phyloP scores from a whole-genome alignment of 495 filamentous ascomycete genomes.

The Ascodesmis nigricans region DNA sequence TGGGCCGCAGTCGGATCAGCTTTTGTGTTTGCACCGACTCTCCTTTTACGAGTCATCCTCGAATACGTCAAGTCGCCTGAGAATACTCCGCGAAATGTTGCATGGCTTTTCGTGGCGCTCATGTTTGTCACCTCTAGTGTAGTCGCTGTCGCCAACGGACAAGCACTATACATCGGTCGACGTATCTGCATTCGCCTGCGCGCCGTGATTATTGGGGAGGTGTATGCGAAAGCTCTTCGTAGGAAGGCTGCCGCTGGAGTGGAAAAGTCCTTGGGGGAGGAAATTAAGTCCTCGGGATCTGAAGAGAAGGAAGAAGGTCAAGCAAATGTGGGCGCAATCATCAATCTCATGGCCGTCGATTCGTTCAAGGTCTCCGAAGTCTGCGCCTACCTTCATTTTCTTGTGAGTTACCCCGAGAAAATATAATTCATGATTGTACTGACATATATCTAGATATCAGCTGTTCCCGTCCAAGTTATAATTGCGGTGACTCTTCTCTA shows the following conservation, averaged over 20 bases:
- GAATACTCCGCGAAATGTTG: constrained; percentile 59
- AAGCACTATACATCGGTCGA: constrained; percentile 83
- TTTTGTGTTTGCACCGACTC: constrained; percentile 74
- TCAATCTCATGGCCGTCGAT: constrained; percentile 97
- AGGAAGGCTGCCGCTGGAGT: constrained; percentile 63
- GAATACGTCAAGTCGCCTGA: constrained; percentile 76
- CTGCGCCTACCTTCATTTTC: constrained; percentile 74
- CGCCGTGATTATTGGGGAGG: constrained; percentile 89
- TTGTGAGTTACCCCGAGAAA: constrained; percentile 25
- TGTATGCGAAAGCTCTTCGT: constrained; percentile 90
- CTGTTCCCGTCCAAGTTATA: constrained; percentile 60
- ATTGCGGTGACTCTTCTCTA: constrained; percentile 62
- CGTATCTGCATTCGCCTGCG: constrained; percentile 83
- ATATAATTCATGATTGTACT: neutral
- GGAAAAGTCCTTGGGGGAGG: constrained; percentile 40
- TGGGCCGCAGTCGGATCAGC: constrained; percentile 61
- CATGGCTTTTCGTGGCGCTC: constrained; percentile 88
- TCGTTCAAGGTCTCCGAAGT: constrained; percentile 95
- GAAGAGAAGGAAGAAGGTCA: constrained; percentile 33
- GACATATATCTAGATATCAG: constrained; percentile 26
- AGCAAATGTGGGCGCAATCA: constrained; percentile 85
- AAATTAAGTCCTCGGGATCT: constrained; percentile 25
- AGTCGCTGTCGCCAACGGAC: constrained; percentile 57
- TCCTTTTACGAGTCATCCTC: constrained; percentile 75
- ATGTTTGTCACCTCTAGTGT: constrained; percentile 59